Conservation (phyloP, 2,329 filamentous ascomycete genomes). For the Teratosphaeriaceae sp. region DNA sequence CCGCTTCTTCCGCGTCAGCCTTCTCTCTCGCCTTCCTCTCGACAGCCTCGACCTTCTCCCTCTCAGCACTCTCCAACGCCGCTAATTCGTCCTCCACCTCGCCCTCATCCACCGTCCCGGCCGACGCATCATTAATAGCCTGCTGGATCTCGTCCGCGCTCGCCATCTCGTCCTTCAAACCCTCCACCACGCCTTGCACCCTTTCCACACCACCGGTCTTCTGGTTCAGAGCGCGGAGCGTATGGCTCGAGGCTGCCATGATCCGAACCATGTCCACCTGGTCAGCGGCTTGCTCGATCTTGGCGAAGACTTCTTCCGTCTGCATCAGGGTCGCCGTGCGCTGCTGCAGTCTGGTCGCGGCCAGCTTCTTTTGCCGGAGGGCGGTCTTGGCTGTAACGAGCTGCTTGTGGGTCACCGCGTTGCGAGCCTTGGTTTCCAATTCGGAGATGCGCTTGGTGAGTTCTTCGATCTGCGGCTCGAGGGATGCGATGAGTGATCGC, state of each 20-base stretch:
- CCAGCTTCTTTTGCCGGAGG: constrained; percentile 74
- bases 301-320: constrained; percentile 74
- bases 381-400: constrained; percentile 67
- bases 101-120: constrained; percentile 59
- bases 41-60: constrained; percentile 49
- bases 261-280: constrained; percentile 77
- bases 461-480: constrained; percentile 60
- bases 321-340: constrained; percentile 69
- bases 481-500: constrained; percentile 61
- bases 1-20: constrained; percentile 50
- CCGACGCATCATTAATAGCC: constrained; percentile 59
- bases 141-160: constrained; percentile 75
- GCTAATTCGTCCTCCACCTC: constrained; percentile 87
- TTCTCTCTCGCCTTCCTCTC: constrained; percentile 27
- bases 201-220: constrained; percentile 69
- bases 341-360: constrained; percentile 65
- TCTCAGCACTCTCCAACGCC: constrained; percentile 53
- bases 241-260: constrained; percentile 70
- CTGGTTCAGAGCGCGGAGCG: constrained; percentile 65
- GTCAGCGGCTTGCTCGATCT: constrained; percentile 78
- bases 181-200: constrained; percentile 70
- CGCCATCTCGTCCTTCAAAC: constrained; percentile 68
- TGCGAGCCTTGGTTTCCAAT: constrained; percentile 54
- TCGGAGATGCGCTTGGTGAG: constrained; percentile 50
- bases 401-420: constrained; percentile 67